Base-by-base conservation (phyloP, 768 basidiomycete species). In the Lactarius hatsudake region DNA sequence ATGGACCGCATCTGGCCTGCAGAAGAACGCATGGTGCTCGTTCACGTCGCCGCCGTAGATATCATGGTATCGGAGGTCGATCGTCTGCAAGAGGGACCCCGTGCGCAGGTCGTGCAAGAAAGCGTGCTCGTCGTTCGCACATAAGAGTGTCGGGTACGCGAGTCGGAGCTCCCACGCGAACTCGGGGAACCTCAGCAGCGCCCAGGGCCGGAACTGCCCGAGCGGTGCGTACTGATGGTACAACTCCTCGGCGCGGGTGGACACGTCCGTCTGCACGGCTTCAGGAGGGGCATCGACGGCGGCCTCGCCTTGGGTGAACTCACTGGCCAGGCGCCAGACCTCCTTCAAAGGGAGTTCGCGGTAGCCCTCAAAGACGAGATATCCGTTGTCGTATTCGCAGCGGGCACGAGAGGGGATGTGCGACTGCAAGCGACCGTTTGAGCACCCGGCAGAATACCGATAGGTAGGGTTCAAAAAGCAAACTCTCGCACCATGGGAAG, bases 381-480 rank as follows among this genome's bases (percentile, higher is more conserved):
- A 91, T 10, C 92, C 91, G 36, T 82, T 77, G 17, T 79, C 85
- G 69, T 91, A 94, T 75, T 93, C 92, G 70, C 85, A 83, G 72
- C 92, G 91, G 0, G 90, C 90, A 57, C 79, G 83, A 10, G 72
- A 68, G 42, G 82, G 82, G 36, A 88, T 83, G 72, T 87, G 81
- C 23, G 68, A 71, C 84, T 87, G 70, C 26, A 73, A 26, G 60
- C 65, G 12, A 20, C 9, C 34, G 54, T 26, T 43, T n/a, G 57
- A 36, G 28, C 5, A 18, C n/a, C 26, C 6, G 20, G 6, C 20
- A 10, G 59, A 57, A 64, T 59, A 28, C 20, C 40, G 53, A 40
- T 56, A 26, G 30, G 40, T 54, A 43, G 62, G 30, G 30, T 8
- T 23, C 26, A 6, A 2, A 20, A n/a, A 13, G 5, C 15, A 51